Evolutionary conservation across 345 rosid species (phyloP).

Genomic region (Arabis alpina): DNA sequence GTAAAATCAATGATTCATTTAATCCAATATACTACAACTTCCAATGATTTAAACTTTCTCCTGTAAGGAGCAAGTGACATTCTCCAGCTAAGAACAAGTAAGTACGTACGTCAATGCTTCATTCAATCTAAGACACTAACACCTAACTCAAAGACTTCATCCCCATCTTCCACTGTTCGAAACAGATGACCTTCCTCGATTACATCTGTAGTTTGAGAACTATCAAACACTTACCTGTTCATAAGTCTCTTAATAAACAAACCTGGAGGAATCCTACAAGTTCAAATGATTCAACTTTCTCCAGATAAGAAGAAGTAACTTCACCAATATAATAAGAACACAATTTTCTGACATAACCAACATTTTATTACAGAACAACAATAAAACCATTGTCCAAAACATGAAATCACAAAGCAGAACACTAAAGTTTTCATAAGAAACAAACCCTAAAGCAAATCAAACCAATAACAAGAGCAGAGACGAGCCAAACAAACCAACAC

Average conservation of each 20-base stretch:
- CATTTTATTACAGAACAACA: slow-evolving; percentile 33
- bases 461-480: slow-evolving; percentile 12
- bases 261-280: background rate
- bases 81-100: background rate
- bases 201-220: slow-evolving; percentile 10
- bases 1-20: no score
- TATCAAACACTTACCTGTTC: slow-evolving; percentile 6
- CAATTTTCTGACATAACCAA: slow-evolving; percentile 8
- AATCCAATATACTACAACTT: background rate
- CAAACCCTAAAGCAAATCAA: slow-evolving; percentile 31
- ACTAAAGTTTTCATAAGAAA: slow-evolving; percentile 10
- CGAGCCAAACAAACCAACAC: slow-evolving; percentile 38
- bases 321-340: slow-evolving; percentile 18
- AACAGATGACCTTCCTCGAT: background rate
- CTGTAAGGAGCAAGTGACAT: background rate
- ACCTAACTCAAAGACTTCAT: background rate
- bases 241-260: background rate
- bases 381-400: slow-evolving; percentile 20
- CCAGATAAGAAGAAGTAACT: background rate
- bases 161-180: background rate
- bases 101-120: background rate
- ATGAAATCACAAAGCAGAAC: slow-evolving; percentile 35
- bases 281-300: background rate
- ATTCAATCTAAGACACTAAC: background rate
- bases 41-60: slow-evolving; percentile 7